Conservation (phyloP, 352 stramenopile species). For the Globisporangium ultimum region DNA sequence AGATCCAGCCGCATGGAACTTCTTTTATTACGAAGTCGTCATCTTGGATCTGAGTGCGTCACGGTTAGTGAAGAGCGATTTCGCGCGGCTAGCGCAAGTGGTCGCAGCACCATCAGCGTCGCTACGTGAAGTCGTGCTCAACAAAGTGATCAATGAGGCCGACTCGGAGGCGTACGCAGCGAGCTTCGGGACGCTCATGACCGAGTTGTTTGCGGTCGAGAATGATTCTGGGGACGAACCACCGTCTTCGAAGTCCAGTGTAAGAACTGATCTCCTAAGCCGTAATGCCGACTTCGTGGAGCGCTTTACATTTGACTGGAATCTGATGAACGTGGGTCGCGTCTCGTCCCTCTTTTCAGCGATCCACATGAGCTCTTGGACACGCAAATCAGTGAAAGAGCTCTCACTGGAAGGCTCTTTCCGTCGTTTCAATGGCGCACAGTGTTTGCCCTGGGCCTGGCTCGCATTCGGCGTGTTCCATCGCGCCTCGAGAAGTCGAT, state of each 20-base stretch:
- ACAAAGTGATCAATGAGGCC: slow-evolving; percentile 10
- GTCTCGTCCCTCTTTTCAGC: slow-evolving; percentile 42
- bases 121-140: slow-evolving; percentile 21
- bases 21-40: slow-evolving; percentile 1
- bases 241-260: background rate
- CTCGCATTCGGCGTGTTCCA: slow-evolving; percentile 30
- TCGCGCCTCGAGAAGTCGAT: slow-evolving; percentile 13
- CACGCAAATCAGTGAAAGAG: slow-evolving; percentile 8
- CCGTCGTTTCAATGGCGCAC: slow-evolving; percentile 21
- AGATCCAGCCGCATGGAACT: slow-evolving; percentile 7
- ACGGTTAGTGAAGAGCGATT: slow-evolving; percentile 4
- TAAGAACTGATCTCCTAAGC: background rate
- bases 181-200: slow-evolving; percentile 23
- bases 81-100: slow-evolving; percentile 5
- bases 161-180: background rate
- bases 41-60: slow-evolving; percentile 7
- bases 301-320: slow-evolving; percentile 28
- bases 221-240: background rate
- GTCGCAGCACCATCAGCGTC: background rate
- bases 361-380: slow-evolving; percentile 14
- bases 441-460: slow-evolving; percentile 32
- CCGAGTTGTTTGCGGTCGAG: slow-evolving; percentile 22
- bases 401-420: slow-evolving; percentile 32
- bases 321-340: slow-evolving; percentile 19
- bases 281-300: slow-evolving; percentile 4